Evolutionary conservation across 1,139 yeast genomes (phyloP).

Genomic region (Kluyveromyces sp.): DNA sequence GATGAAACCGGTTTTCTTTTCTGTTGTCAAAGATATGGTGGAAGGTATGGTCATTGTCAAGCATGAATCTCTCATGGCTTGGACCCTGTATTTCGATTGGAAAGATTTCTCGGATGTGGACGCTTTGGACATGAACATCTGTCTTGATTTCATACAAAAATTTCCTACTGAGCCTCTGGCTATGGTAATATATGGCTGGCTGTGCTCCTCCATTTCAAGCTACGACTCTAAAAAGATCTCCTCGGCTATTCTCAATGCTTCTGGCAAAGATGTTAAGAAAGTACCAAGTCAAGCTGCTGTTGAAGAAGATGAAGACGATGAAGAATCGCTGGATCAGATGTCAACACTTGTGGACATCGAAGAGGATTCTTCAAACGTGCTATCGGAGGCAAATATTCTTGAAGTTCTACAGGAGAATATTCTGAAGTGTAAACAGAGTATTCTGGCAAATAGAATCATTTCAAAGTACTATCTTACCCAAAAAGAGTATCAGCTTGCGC

Average conservation of each 20-base stretch:
- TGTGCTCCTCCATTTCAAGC: constrained; percentile 59
- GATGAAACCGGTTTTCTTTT: constrained; percentile 38
- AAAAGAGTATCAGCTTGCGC: constrained; percentile 59
- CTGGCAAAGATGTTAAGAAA: constrained; percentile 14
- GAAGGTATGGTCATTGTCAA: constrained; percentile 70
- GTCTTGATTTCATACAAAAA: constrained; percentile 45
- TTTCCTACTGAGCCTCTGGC: constrained; percentile 65
- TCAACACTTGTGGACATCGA: constrained; percentile 25
- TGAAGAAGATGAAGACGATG: constrained; percentile 15
- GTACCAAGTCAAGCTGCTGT: not conserved
- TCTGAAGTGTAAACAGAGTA: constrained; percentile 40
- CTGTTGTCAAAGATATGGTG: constrained; percentile 48
- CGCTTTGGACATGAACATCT: constrained; percentile 42
- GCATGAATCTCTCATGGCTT: constrained; percentile 55
- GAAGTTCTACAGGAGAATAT: constrained; percentile 50
- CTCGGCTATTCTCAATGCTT: constrained; percentile 15
- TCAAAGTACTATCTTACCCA: constrained; percentile 54
- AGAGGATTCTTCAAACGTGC: constrained; percentile 18
- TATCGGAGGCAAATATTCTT: constrained; percentile 47
- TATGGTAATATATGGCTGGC: constrained; percentile 50
- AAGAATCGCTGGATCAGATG: constrained; percentile 23
- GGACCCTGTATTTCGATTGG: constrained; percentile 77
- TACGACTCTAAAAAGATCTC: constrained; percentile 28
- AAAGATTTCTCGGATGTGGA: constrained; percentile 47
- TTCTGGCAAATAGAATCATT: constrained; percentile 59